These are phyloP conservation scores for Rhizopus sp. DNA, from an alignment of 371 early-diverging fungal genomes.

Conservation along the genomic window DNA sequence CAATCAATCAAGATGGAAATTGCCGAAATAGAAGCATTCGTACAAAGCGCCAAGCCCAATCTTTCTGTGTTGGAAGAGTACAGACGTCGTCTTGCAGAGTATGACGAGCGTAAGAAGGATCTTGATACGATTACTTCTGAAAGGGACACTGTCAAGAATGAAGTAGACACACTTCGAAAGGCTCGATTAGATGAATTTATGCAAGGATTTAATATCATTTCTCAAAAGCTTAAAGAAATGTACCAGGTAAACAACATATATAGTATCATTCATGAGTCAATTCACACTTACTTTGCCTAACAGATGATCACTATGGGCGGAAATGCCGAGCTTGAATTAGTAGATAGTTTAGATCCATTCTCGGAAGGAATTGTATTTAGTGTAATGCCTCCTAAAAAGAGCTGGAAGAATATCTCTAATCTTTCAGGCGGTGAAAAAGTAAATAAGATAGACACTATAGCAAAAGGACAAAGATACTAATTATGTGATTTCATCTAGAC, in stretches of 20 bases:
- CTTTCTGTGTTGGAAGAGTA: constrained; percentile 89
- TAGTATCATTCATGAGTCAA: not conserved
- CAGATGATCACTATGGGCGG: constrained; percentile 99
- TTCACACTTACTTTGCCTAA: not conserved
- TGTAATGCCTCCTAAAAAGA: constrained; percentile 99
- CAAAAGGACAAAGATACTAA: not conserved
- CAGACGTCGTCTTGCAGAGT: constrained; percentile 75
- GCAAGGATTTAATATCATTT: constrained; percentile 94
- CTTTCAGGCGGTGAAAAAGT: constrained; percentile 99
- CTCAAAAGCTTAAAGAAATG: constrained; percentile 98
- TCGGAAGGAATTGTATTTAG: constrained; percentile 98
- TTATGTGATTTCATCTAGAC: constrained; percentile 63
- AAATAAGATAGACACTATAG: constrained; percentile 5
- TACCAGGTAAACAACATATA: constrained; percentile 73
- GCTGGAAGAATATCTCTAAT: constrained; percentile 99
- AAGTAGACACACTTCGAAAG: constrained; percentile 81
- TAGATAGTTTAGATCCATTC: constrained; percentile 99
- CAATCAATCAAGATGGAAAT: constrained; percentile 44
- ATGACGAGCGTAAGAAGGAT: constrained; percentile 69
- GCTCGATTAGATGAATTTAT: constrained; percentile 93
- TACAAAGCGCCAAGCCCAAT: constrained; percentile 81
- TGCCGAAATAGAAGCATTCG: constrained; percentile 59
- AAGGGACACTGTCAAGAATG: constrained; percentile 75
- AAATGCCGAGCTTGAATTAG: constrained; percentile 99
- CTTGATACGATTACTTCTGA: constrained; percentile 73